Percentiles rank a stretch among this genome's conserved stretches.
Conservation (phyloP, 179 eudicot species). For the Actinidia chinensis region DNA sequence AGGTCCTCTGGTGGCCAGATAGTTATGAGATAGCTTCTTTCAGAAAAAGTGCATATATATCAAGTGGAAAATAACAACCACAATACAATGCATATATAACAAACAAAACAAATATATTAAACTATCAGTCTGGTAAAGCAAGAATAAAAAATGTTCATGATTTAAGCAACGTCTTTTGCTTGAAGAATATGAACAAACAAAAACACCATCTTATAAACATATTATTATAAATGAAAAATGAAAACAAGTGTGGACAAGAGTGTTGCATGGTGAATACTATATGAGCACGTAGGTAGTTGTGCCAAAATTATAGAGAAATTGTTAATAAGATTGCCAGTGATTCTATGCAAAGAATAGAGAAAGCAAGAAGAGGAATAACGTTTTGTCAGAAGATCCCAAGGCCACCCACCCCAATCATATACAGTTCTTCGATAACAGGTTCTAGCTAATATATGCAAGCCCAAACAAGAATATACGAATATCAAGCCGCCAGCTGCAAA, state of each 20-base stretch:
- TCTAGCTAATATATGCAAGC: too few relatives aligned
- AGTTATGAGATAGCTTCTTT: conserved; percentile 88
- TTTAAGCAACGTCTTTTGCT: background rate
- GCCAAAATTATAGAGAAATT: background rate
- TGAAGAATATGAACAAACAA: background rate
- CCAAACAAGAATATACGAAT: too few relatives aligned
- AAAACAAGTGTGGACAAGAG: background rate
- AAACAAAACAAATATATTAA: background rate
- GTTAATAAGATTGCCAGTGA: background rate
- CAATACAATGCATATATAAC: conserved; percentile 7
- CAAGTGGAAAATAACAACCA: conserved; percentile 15
- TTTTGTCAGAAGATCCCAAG: background rate
- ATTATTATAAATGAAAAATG: background rate
- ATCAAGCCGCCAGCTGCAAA: too few relatives aligned
- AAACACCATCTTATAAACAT: background rate
- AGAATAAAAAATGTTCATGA: background rate
- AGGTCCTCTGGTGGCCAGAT: conserved; percentile 94
- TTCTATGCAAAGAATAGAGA: background rate
- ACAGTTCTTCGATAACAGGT: too few relatives aligned
- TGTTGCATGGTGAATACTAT: background rate
- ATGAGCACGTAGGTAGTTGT: background rate
- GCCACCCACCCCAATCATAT: too few relatives aligned
- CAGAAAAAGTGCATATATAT: conserved; percentile 28
- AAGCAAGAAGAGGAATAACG: conserved; percentile 7
- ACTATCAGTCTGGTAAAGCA: background rate